Evolutionary conservation across 192 early-diverging fungal genomes (phyloP), one percentile per base, ranked within the genome.

Genomic region (Jimgerdemannia flammicorona): DNA sequence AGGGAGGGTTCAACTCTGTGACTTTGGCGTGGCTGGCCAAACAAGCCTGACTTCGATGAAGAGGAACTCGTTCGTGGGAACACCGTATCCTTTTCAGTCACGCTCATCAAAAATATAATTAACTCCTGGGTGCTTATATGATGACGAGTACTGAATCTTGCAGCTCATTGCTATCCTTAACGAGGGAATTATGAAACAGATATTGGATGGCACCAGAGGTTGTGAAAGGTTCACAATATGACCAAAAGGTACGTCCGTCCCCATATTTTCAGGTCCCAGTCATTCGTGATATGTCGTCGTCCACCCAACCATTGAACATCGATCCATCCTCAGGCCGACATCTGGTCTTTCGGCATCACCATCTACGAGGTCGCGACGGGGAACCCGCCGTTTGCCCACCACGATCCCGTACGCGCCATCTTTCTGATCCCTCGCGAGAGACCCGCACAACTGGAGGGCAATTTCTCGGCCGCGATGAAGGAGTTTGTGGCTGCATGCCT

Each of bases 301-400:
- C 49, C 49, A 59, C 2, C 14, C 49, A 29, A 59, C 49, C 49
- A 59, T 6, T 59, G 8, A 66, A 44, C 41, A 42, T 59, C 54
- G 71, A n/a, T 73, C 14, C 41, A 17, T 43, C 41, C 65, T 10
- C 80, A 95, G 91, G 95, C 94, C n/a, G 98, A 99, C 80, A 97
- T 99, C 44, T 99, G 98, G 98, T 98, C 96, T 0, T 86, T 99
- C 41, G 98, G 98, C 4, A 99, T 99, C 78, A 99, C 98, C 4
- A 93, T 97, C 40, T 97, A 98, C 67, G 98, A 99, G 76, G 91
- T 99, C 72, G 94, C 95, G 9, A 97, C 93, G 18, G 97, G 97
- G 19, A 94, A 93, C 64, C 98, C 98, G 18, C 98, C 98, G 1
- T 93, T 95, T 69, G 91, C 95, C 4, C 91, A 99, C 73, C 88